Conservation (phyloP, 2,329 filamentous ascomycete species). For the Neopestalotiopsis rosae region DNA sequence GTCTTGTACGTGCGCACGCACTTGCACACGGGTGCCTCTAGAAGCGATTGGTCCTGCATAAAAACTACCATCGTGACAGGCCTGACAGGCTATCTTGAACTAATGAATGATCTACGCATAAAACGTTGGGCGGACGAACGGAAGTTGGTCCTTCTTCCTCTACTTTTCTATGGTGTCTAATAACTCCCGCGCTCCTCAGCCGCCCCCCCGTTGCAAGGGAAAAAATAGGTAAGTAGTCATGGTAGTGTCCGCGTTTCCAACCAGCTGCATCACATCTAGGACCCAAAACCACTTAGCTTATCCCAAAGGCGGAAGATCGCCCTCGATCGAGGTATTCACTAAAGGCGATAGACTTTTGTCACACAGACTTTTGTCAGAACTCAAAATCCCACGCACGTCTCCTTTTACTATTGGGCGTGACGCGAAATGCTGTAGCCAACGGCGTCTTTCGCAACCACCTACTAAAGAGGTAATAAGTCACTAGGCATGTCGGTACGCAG, state of each 20-base stretch:
- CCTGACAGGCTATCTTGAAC: not conserved
- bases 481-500: not conserved
- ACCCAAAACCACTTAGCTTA: not conserved
- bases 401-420: not conserved
- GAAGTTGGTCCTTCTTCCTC: not conserved
- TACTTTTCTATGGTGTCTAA: not conserved
- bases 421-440: not conserved
- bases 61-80: not conserved
- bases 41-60: not conserved
- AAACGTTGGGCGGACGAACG: not conserved
- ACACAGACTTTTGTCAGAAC: not conserved
- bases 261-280: not conserved
- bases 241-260: not conserved
- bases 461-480: not conserved
- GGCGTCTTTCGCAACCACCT: not conserved
- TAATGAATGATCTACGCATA: not conserved
- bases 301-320: not conserved
- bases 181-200: not conserved
- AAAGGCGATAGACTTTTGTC: not conserved
- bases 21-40: not conserved
- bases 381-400: not conserved
- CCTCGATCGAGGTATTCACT: not conserved
- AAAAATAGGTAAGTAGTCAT: too few relatives aligned
- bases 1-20: not conserved
- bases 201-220: not conserved